Base-by-base conservation (phyloP, 257 asterid species). In the Solanum sejunctum region DNA sequence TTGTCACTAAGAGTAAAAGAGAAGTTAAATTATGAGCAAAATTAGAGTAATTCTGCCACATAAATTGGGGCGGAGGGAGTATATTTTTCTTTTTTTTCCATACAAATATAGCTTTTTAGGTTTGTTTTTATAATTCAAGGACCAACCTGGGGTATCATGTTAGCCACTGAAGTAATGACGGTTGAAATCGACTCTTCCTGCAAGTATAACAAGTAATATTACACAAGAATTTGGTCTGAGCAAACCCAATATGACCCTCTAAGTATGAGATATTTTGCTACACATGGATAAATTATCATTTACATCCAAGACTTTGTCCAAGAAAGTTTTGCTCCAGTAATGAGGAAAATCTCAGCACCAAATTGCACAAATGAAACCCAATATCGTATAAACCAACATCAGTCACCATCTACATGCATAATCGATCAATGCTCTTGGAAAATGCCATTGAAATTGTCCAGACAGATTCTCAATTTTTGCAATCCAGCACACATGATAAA, bases 121-220 rank as follows among this genome's bases (percentile, higher is more conserved):
- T 52, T 26, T 51, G 49, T 52, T 28, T 23, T 47, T 21, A 80
- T 70, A 64, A 75, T 83, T 85, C 83, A 58, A 86, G 84, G 85
- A 88, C 91, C 87, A 88, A 96, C 99, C 99, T 96, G 98, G 69
- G 99, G 99, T 89, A 96, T 91, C 98, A 93, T 93, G 91, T 93
- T 96, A 86, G 97, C 93, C 86, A 93, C 98, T 85, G 98, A 95
- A 69, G 93, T 95, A 84, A 95, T 92, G 85, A 95, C 97, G 85
- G 98, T 94, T 63, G 99, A 95, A 87, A 96, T 89, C 88, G 98
- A 95, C 55, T 90, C 97, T 89, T 96, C 99, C 99, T 96, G 95
- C 85, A 87, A 86, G 87, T 88, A 85, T 81, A 73, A 78, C 70
- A 57, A 83, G 58, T 15, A 80, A 80, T 45, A 49, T 51, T 49